phyloP scores from a whole-genome alignment of 2,329 filamentous ascomycete species.

The Fusarium cicatricum region DNA sequence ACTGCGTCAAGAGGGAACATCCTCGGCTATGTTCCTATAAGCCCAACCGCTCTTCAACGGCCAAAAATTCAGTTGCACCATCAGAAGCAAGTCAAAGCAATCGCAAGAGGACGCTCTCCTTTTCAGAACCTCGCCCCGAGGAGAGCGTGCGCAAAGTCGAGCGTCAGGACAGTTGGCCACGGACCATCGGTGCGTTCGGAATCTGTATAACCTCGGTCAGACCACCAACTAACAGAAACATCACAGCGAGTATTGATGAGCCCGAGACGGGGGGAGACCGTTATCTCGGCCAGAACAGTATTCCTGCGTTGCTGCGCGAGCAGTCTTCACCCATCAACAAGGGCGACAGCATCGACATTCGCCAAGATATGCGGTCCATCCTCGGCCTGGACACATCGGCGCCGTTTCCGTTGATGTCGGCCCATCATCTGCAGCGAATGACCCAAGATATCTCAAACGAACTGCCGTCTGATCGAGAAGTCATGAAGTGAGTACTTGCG shows the following conservation, averaged over 20 bases:
- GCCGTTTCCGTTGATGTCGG: conserved; percentile 73
- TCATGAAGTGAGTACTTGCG: conserved; percentile 65
- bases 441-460: conserved; percentile 68
- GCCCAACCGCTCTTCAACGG: conserved; percentile 60
- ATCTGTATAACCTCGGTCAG: conserved; percentile 14
- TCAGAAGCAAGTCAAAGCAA: conserved; percentile 37
- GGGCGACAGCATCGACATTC: conserved; percentile 63
- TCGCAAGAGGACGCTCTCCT: conserved; percentile 49
- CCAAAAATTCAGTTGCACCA: conserved; percentile 44
- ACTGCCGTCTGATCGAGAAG: conserved; percentile 70
- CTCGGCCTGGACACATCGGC: conserved; percentile 71
- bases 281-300: conserved; percentile 73
- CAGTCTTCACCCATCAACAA: conserved; percentile 63
- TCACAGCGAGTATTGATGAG: conserved; percentile 57
- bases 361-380: conserved; percentile 72
- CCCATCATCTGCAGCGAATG: conserved; percentile 66
- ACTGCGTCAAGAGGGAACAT: conserved; percentile 72
- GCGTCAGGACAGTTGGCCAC: conserved; percentile 54
- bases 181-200: conserved; percentile 48
- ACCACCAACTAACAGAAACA: conserved; percentile 34
- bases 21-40: conserved; percentile 72
- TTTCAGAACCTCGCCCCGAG: conserved; percentile 42
- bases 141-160: conserved; percentile 46
- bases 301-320: conserved; percentile 70
- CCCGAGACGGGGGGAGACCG: conserved; percentile 64